Percentiles rank a stretch among this genome's conserved stretches.
Evolutionary conservation across 2,329 filamentous ascomycete genomes (phyloP).

Genomic region (Fusarium verrucosum): DNA sequence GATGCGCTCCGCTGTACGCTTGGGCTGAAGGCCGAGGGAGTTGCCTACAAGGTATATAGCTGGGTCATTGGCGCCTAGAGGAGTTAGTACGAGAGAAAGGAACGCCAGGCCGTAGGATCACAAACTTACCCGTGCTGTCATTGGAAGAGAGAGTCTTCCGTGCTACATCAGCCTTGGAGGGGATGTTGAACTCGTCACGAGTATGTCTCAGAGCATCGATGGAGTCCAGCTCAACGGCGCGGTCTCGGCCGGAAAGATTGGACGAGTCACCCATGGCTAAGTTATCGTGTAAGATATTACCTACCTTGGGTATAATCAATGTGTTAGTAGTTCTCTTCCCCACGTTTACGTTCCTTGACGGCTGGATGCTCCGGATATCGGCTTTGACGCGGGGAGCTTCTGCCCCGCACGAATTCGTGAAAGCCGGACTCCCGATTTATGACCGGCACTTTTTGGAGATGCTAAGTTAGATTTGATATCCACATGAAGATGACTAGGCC

Average conservation of each 20-base stretch:
- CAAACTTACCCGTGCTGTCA: constrained; percentile 12
- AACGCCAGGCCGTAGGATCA: background rate
- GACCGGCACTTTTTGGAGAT: constrained; percentile 14
- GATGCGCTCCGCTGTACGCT: constrained; percentile 64
- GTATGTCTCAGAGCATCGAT: constrained; percentile 64
- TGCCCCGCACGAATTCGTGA: constrained; percentile 29
- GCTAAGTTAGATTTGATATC: constrained; percentile 19
- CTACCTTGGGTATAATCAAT: background rate
- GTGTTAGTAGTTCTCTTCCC: constrained; percentile 3
- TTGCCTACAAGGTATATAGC: constrained; percentile 84
- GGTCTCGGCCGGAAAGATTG: constrained; percentile 17
- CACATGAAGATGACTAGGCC: constrained; percentile 5
- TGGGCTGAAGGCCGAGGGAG: constrained; percentile 82
- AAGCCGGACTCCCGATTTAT: constrained; percentile 30
- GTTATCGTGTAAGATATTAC: constrained; percentile 11
- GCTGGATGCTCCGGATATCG: constrained; percentile 29
- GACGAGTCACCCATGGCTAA: constrained; percentile 30
- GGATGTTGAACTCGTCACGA: constrained; percentile 76
- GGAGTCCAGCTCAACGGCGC: constrained; percentile 57
- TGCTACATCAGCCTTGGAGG: constrained; percentile 54
- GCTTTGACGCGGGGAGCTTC: constrained; percentile 29
- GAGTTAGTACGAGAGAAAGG: background rate
- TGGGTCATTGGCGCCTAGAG: constrained; percentile 20
- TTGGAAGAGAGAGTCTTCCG: constrained; percentile 41
- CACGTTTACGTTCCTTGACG: constrained; percentile 3